Evolutionary conservation across 208 protist species (phyloP), one percentile per base, ranked within the genome.

Genomic region (Trypanosoma melophagium): DNA sequence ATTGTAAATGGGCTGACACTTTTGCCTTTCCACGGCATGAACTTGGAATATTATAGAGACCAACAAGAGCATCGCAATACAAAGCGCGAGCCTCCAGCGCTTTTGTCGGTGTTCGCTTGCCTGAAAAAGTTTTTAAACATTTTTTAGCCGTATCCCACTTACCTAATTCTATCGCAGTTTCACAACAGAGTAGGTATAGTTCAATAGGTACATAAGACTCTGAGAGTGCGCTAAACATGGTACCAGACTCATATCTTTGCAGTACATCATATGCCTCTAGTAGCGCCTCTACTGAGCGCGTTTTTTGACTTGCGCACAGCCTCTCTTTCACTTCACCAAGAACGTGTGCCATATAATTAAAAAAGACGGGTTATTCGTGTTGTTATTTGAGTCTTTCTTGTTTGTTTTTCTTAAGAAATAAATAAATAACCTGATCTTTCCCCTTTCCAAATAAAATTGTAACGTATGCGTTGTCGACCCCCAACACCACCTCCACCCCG

Each of bases 131-230:
- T 5, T 74, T 60, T 19, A 83, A 64, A 42, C 81, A 87, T 42
- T 69, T 47, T 16, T 79, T 65, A 0, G 90, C 90, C 17, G 83
- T 60, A 2, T 55, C 53, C 90, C 90, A 95, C 40, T 79, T 69
- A 42, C 74, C 71, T 51, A 89, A 73, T 42, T 79, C 68, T 3
- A 95, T 84, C 1, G 90, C 86, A 19, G 79, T 79, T 53, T 95
- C 90, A 41, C 82, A 83, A 68, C 86, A 91, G 17, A 90, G 69
- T 22, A 92, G 80, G 45, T 83, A 84, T 45, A 94, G 58, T 51
- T 92, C 89, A 22, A 70, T 77, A 1, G 71, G 81, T 21, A 67
- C 22, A 59, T 58, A 69, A 22, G 19, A 25, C 19, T 21, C 53
- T 31, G 31, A 28, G 5, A 38, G 7, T 19, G n/a, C 38, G 12